These are phyloP conservation scores for Sanguinoderma infundibulare DNA, from an alignment of 1,284 basidiomycete species.

Conservation along the genomic window DNA sequence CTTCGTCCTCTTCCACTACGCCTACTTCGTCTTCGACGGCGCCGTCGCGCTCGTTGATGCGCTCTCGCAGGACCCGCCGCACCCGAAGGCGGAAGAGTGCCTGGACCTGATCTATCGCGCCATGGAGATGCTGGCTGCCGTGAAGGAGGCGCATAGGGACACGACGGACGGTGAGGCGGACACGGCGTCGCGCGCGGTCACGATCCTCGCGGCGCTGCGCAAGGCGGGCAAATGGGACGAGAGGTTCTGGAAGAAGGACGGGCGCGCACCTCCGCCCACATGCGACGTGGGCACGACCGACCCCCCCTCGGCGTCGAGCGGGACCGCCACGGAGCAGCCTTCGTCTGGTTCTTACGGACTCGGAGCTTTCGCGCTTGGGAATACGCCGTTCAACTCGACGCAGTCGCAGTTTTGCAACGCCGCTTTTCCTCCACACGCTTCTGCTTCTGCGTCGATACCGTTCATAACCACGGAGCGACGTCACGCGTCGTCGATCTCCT, in stretches of 20 bases:
- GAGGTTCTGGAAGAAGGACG: slow-evolving; percentile 15
- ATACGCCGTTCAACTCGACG: not conserved
- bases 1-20: slow-evolving; percentile 24
- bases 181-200: slow-evolving; percentile 27
- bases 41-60: slow-evolving; percentile 35
- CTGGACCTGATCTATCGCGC: slow-evolving; percentile 31
- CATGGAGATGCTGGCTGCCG: slow-evolving; percentile 24
- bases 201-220: slow-evolving; percentile 28
- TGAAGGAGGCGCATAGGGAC: slow-evolving; percentile 20
- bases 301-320: not conserved
- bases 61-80: slow-evolving; percentile 33
- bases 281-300: not conserved
- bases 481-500: not conserved
- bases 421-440: not conserved
- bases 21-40: slow-evolving; percentile 39
- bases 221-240: slow-evolving; percentile 31
- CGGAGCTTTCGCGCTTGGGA: not conserved
- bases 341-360: not conserved
- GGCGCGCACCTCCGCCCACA: slow-evolving; percentile 8
- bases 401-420: not conserved
- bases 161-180: slow-evolving; percentile 29
- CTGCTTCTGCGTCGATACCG: not conserved
- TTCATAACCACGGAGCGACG: not conserved
- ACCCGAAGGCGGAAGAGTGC: slow-evolving; percentile 29
- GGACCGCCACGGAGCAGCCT: not conserved